phyloP scores from a whole-genome alignment of 257 asterid genomes.

The Salvia splendens region DNA sequence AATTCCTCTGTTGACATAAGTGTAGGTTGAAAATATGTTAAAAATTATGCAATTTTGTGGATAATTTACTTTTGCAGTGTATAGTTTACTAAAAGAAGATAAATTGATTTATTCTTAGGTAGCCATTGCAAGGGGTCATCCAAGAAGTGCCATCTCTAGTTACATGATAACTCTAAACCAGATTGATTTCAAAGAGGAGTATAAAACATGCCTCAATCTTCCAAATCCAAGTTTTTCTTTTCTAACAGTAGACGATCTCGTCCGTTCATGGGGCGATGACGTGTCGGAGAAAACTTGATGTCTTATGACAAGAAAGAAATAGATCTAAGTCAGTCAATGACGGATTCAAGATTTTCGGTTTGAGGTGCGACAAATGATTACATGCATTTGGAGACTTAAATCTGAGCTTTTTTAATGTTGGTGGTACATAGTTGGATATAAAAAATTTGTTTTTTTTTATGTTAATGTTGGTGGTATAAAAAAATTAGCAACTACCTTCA shows the following conservation, averaged over 20 bases:
- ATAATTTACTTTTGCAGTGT: too few species aligned
- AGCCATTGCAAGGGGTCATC: slow-evolving; percentile 73
- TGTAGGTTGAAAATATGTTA: too few species aligned
- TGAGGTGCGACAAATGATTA: too few species aligned
- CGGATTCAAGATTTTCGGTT: too few species aligned
- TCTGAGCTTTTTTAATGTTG: too few species aligned
- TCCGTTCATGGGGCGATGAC: slow-evolving; percentile 29
- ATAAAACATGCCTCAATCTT: slow-evolving; percentile 55
- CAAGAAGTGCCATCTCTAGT: slow-evolving; percentile 50
- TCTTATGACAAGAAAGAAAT: slow-evolving; percentile 17
- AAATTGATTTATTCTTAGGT: slow-evolving; percentile 28
- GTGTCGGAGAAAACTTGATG: slow-evolving; percentile 7
- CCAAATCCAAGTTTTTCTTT: slow-evolving; percentile 53
- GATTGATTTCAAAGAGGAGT: slow-evolving; percentile 44
- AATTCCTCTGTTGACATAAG: neutral
- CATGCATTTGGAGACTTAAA: too few species aligned
- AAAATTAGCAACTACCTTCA: too few species aligned
- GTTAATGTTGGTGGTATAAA: too few species aligned
- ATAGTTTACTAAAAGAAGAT: neutral
- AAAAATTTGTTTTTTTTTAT: too few species aligned
- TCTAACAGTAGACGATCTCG: slow-evolving; percentile 59
- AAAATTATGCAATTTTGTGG: too few species aligned
- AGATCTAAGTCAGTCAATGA: neutral
- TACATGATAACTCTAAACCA: slow-evolving; percentile 50
- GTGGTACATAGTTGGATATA: too few species aligned